Evolutionary conservation across 768 basidiomycete genomes (phyloP).

Genomic region (Russula earlei): DNA sequence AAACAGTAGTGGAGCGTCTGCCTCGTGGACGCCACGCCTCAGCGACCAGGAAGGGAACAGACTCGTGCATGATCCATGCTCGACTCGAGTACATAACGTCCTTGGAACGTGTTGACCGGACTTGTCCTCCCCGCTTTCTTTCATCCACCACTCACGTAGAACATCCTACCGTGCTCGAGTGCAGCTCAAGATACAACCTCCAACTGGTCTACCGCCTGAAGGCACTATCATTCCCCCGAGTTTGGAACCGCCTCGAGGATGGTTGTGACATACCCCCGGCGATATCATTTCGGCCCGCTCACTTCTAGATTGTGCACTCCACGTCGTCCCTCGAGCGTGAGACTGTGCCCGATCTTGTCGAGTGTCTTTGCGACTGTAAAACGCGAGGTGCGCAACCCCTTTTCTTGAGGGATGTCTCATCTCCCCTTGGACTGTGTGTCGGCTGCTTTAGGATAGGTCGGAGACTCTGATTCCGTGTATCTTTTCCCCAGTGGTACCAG

Average conservation of each 20-base stretch:
- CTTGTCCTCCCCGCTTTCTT: background rate
- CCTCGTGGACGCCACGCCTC: background rate
- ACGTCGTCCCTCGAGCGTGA: background rate
- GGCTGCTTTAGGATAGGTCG: background rate
- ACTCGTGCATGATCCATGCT: background rate
- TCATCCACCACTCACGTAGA: background rate
- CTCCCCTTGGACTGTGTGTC: background rate
- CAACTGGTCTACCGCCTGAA: background rate
- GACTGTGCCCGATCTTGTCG: background rate
- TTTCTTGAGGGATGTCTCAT: background rate
- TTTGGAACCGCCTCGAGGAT: background rate
- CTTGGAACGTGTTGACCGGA: background rate
- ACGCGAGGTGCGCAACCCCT: background rate
- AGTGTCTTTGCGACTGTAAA: background rate
- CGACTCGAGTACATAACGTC: conserved; percentile 1
- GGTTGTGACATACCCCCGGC: too few relatives aligned
- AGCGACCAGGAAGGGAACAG: background rate
- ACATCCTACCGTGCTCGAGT: background rate
- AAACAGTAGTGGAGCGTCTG: background rate
- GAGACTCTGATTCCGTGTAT: background rate
- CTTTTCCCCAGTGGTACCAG: background rate
- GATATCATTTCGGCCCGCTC: background rate
- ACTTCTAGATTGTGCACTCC: background rate
- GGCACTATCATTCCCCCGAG: background rate
- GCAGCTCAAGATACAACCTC: background rate